Conservation (phyloP, 202 grass and related monocot genomes). For the Schoenoplectus triqueter region DNA sequence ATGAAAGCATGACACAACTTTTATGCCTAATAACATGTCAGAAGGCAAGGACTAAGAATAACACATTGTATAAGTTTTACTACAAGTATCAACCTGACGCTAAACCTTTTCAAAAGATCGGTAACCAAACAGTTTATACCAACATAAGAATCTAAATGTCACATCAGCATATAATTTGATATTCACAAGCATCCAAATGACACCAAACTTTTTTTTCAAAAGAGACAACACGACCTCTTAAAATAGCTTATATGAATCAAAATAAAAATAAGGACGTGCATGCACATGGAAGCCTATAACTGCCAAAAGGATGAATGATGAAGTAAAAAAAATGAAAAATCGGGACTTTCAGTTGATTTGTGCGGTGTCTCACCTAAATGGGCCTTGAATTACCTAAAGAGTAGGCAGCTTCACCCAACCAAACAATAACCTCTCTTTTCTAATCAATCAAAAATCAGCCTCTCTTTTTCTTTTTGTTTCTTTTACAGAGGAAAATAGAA, state of each 20-base stretch:
- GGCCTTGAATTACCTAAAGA: background rate
- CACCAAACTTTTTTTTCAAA: background rate
- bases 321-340: background rate
- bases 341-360: background rate
- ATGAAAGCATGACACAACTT: slow-evolving; percentile 24
- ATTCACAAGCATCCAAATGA: background rate
- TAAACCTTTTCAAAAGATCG: too few relatives aligned
- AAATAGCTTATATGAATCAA: background rate
- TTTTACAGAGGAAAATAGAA: background rate
- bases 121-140: background rate
- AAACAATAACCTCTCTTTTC: background rate
- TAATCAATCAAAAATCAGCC: slow-evolving; percentile 12
- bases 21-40: slow-evolving; percentile 12
- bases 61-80: too few relatives aligned
- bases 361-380: background rate
- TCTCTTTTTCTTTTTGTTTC: background rate
- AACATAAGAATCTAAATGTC: background rate
- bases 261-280: background rate
- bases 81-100: too few relatives aligned
- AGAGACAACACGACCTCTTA: background rate
- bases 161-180: too few relatives aligned
- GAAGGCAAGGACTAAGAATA: background rate
- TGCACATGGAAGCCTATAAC: slow-evolving; percentile 6
- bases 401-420: background rate
- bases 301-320: background rate